Base-by-base conservation (phyloP, 805 yeast genomes). In the Candida orba region DNA sequence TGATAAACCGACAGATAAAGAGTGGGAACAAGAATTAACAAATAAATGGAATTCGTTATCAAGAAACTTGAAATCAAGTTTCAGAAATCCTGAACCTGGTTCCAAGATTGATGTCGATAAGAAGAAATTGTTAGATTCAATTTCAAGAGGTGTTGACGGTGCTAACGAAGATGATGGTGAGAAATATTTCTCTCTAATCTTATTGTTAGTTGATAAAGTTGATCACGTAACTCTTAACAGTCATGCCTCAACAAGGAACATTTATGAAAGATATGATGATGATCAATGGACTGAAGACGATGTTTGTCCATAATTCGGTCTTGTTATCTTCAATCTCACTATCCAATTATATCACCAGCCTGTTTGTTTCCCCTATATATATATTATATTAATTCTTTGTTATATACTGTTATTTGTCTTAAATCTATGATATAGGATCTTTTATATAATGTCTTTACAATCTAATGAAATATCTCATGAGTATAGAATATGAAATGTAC, bases 141-240 rank as follows among this genome's bases (percentile, higher is more conserved):
- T 87, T 38, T 70, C 75, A 39, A 72, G 95, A 52, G 91, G 95
- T 12, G 95, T 87, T 15, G 95, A 87, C 62, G 95, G 95, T 8
- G 72, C 76, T 36, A 73, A 76, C 55, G 80, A 77, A 40, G 79
- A 76, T 27, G 77, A 76, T 24, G 77, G 75, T 13, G 49, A 51
- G 34, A 80, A 78, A 56, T 79, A 84, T 59, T 86, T 83, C 58
- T 78, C 79, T 1, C 76, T 85, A 22, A 76, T 84, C 25, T 79
- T 83, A 34, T 60, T 87, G 66, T 78, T 84, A 55, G 73, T 81
- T 34, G 83, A 85, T 42, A 67, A 72, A 38, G 95, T 84, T 10
- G 95, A 87, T 60, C 73, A 71, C 56, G 72, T 80, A 42, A 81
- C 79, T 49, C 64, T 79, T 48, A 79, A 76, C 41, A 77, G 76